Evolutionary conservation across 257 asterid genomes (phyloP), one percentile per base, ranked within the genome.

Genomic region (Petunia secreta): DNA sequence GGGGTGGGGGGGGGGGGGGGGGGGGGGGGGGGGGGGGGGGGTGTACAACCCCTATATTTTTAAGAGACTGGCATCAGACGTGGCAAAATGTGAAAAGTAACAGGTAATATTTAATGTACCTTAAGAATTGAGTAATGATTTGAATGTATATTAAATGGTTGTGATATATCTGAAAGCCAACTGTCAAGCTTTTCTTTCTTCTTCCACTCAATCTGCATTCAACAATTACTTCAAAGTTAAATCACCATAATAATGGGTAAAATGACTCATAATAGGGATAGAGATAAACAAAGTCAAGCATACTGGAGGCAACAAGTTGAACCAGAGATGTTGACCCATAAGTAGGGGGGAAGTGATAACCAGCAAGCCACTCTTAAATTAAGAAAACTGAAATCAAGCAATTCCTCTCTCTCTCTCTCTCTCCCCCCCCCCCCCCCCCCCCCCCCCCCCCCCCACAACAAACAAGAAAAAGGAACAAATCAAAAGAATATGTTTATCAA

Each of bases 151-250:
- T 95, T 95, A 86, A 95, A 95, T 48, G 91, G 91, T 81, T 90
- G 98, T 15, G 96, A 88, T 74, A 85, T 80, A 88, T 92, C 97
- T 59, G 99, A 90, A 82, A 95, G 94, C 93, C 95, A 93, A 83
- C 79, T 87, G 84, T 86, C 94, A 81, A 95, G 90, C 84, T 84
- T 91, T 83, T 90, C 96, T 87, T 92, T 92, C 93, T 80, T 92
- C 88, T 87, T 95, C 88, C 95, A 86, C 58, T 87, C 90, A 86
- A 89, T 79, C 96, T 91, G 90, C 79, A 64, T 73, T 63, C 55
- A 73, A 62, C 15, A 69, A 64, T 38, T 16, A 34, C 10, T n/a
- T 63, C 81, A 53, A 38, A 82, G 59, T 85, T 73, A 85, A 73
- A 73, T 54, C 63, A 86, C 40, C 52, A 54, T 46, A 63, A 59